phyloP scores from a whole-genome alignment of 1,139 yeast genomes.

The Candida labiduridarum region DNA sequence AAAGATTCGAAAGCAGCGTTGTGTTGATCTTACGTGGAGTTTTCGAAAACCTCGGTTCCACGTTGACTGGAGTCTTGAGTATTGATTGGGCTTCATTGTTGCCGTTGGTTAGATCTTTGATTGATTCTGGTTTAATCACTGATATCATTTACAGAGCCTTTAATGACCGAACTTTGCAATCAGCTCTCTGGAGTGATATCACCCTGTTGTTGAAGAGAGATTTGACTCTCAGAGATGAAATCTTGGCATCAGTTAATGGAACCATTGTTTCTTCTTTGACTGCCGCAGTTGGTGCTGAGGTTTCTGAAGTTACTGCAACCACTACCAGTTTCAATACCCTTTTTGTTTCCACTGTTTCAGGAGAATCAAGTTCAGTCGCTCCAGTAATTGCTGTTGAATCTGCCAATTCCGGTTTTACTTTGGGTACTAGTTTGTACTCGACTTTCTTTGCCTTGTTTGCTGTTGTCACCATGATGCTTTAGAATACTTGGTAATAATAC shows the following conservation, averaged over 20 bases:
- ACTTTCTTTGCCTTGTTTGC: slow-evolving; percentile 14
- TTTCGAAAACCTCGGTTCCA: slow-evolving; percentile 23
- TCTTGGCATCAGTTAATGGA: not conserved
- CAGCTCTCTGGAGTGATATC: slow-evolving; percentile 20
- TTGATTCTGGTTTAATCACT: slow-evolving; percentile 29
- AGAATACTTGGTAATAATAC: not conserved
- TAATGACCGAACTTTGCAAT: slow-evolving; percentile 25
- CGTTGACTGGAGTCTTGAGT: slow-evolving; percentile 19
- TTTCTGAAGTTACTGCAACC: not conserved
- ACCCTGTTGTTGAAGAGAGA: slow-evolving; percentile 11
- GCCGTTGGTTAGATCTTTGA: slow-evolving; percentile 26
- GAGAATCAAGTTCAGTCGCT: slow-evolving; percentile 1
- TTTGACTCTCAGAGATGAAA: slow-evolving; percentile 10
- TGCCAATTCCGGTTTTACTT: slow-evolving; percentile 13
- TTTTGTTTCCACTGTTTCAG: slow-evolving; percentile 9
- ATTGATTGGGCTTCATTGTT: slow-evolving; percentile 22
- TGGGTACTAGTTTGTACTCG: slow-evolving; percentile 11
- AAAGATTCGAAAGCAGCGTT: slow-evolving; percentile 30
- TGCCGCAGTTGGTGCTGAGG: slow-evolving; percentile 8
- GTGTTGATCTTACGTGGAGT: slow-evolving; percentile 29
- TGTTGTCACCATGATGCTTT: slow-evolving; percentile 14
- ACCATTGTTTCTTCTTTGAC: slow-evolving; percentile 1
- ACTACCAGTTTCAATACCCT: slow-evolving; percentile 3
- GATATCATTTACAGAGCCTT: slow-evolving; percentile 29
- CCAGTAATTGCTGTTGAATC: slow-evolving; percentile 3